Evolutionary conservation across 306 rosid genomes (phyloP), one percentile per base, ranked within the genome.

Genomic region (Pterocarpus macrocarpus): DNA sequence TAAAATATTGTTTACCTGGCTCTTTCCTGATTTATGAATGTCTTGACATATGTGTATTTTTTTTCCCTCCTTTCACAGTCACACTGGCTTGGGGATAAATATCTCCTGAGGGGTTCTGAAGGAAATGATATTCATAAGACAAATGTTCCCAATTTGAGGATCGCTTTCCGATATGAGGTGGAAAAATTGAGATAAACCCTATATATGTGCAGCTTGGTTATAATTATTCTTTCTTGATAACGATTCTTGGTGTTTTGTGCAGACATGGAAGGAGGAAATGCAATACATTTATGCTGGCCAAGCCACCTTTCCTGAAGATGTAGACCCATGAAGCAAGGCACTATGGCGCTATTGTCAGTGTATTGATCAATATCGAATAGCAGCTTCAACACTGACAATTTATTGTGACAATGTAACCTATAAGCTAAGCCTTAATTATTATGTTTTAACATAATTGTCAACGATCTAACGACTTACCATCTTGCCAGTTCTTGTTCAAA

Each of bases 261-360:
- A 94, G 98, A 86, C 94, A 39, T 92, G 98, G 98, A 88, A 83
- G 84, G 95, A 87, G 50, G 98, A 94, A 81, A 88, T 94, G 91
- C 92, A 87, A 70, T 86, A 85, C 77, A 75, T 90, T 75, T 90
- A 88, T 66, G 79, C 84, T 0, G 90, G 89, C 7, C 63, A 85
- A 66, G 90, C 90, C 39, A 76, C 49, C 68, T 84, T 92, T 66
- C 90, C 91, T 5, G 90, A 82, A 86, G 94, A 90, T 56, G 69
- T 88, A 52, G 91, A 84, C 49, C 87, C 91, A 38, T 91, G 86
- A 89, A 85, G 69, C 56, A 53, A 73, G 34, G 62, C n/a, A 58
- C 62, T 10, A n/a, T 34, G 77, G 38, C 16, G 58, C 47, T 7
- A 5, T 65, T n/a, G 35, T 57, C 59, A 8, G 38, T 28, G 63